A percentile compares a stretch with the other conserved stretches of the same genome.
phyloP scores from a whole-genome alignment of 768 basidiomycete species.

The Chalciporus pseudorubinellus region DNA sequence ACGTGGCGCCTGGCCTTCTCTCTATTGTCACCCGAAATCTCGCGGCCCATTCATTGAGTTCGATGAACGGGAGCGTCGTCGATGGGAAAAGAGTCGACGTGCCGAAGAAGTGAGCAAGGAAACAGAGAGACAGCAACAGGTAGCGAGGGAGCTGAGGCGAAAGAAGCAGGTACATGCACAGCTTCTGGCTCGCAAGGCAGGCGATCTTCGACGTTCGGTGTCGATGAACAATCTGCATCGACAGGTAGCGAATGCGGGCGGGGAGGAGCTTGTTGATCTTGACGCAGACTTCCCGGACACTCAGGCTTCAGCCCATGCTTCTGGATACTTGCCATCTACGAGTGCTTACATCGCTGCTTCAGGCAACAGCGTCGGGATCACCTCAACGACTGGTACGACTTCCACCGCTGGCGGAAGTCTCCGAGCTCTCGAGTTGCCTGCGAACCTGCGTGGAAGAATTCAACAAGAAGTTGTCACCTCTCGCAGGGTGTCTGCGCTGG shows the following conservation, averaged over 20 bases:
- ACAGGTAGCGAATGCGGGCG: slow-evolving; percentile 39
- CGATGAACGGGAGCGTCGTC: slow-evolving; percentile 67
- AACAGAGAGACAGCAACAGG: slow-evolving; percentile 26
- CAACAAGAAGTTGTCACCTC: slow-evolving; percentile 69
- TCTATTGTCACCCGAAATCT: slow-evolving; percentile 73
- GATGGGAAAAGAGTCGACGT: slow-evolving; percentile 59
- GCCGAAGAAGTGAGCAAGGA: slow-evolving; percentile 38
- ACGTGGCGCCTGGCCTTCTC: slow-evolving; percentile 75
- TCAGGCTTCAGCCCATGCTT: slow-evolving; percentile 60
- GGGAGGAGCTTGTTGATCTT: slow-evolving; percentile 43
- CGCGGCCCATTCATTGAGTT: slow-evolving; percentile 75
- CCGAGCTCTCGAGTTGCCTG: slow-evolving; percentile 49
- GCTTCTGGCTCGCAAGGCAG: slow-evolving; percentile 31
- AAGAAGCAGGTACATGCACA: slow-evolving; percentile 30
- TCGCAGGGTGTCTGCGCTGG: slow-evolving; percentile 43
- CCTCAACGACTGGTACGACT: slow-evolving; percentile 87
- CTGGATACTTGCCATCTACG: slow-evolving; percentile 63
- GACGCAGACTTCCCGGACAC: slow-evolving; percentile 37
- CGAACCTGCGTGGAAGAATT: slow-evolving; percentile 52
- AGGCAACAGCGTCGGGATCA: slow-evolving; percentile 91
- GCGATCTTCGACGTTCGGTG: slow-evolving; percentile 68
- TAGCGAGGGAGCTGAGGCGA: slow-evolving; percentile 27
- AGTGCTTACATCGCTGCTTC: slow-evolving; percentile 83
- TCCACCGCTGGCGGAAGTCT: slow-evolving; percentile 52
- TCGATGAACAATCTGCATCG: slow-evolving; percentile 78